Conservation (phyloP, 306 rosid species). For the Casuarina cunninghamiana region DNA sequence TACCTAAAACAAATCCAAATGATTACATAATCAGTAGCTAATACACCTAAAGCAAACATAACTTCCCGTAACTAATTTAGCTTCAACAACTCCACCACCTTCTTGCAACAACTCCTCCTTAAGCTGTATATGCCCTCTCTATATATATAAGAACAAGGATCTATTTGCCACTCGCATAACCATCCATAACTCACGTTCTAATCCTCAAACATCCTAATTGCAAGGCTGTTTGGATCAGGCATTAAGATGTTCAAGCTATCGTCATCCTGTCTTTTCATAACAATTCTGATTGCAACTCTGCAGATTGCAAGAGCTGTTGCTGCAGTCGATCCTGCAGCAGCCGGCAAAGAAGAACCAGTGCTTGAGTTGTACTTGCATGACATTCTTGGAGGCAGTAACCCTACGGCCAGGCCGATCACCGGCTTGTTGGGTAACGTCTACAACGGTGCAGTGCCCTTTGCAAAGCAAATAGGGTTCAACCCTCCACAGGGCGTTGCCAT, state of each 20-base stretch:
- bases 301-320: conserved; percentile 12
- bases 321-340: conserved; percentile 31
- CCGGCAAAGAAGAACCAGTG: conserved; percentile 27
- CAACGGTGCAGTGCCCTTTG: conserved; percentile 52
- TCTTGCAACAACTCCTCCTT: conserved; percentile 30
- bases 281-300: conserved; percentile 14
- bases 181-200: conserved; percentile 1
- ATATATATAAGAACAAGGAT: conserved; percentile 13
- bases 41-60: conserved; percentile 11
- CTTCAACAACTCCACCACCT: conserved; percentile 36
- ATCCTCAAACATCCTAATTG: background rate
- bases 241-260: conserved; percentile 25
- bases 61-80: background rate
- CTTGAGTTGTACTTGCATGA: conserved; percentile 55
- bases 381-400: conserved; percentile 51
- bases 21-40: background rate
- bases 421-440: conserved; percentile 55
- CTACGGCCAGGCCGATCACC: conserved; percentile 55
- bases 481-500: conserved; percentile 47
- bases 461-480: conserved; percentile 42
- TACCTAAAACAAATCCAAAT: too few species aligned
- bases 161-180: background rate
- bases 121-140: conserved; percentile 19
- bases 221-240: background rate
- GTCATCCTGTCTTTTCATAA: conserved; percentile 18